A percentile compares a stretch with the other conserved stretches of the same genome.
phyloP scores from a whole-genome alignment of 768 basidiomycete species.

The Lentinula lateritia region DNA sequence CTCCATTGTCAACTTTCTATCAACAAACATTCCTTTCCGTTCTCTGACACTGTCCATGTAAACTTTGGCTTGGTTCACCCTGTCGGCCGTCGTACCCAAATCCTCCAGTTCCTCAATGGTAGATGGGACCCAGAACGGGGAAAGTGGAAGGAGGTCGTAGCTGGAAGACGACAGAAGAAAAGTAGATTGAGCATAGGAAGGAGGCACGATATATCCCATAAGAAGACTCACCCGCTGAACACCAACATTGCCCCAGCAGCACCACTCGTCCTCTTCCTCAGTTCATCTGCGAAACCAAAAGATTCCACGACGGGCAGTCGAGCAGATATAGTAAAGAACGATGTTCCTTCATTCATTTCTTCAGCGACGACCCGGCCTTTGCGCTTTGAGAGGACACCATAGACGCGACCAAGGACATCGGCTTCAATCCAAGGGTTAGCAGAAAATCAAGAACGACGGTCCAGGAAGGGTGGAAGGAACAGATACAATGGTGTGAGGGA shows the following conservation, averaged over 20 bases:
- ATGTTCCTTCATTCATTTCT: conserved; percentile 97
- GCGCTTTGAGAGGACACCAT: conserved; percentile 88
- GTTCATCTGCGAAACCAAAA: conserved; percentile 96
- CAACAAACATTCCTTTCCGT: conserved; percentile 93
- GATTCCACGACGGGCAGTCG: conserved; percentile 93
- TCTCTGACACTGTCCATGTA: conserved; percentile 91
- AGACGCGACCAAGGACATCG: conserved; percentile 96
- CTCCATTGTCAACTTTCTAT: conserved; percentile 83
- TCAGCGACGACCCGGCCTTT: conserved; percentile 92
- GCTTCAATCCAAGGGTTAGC: conserved; percentile 36
- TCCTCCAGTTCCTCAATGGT: conserved; percentile 97
- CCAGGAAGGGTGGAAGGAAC: too few relatives aligned
- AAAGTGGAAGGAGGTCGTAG: conserved; percentile 89
- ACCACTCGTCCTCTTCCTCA: conserved; percentile 92
- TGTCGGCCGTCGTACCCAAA: conserved; percentile 92
- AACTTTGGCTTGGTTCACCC: conserved; percentile 85
- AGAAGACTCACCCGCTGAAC: conserved; percentile 74
- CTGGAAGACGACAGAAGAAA: conserved; percentile 27
- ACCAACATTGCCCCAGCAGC: conserved; percentile 97
- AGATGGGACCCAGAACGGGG: conserved; percentile 98
- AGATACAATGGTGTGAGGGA: too few relatives aligned
- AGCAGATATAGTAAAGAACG: conserved; percentile 89
- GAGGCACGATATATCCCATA: too few relatives aligned
- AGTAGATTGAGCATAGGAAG: neutral
- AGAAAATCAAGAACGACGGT: too few relatives aligned